Percentiles rank a stretch among this genome's conserved stretches.
Evolutionary conservation across 352 stramenopile genomes (phyloP).

Genomic region (Phytophthora litchii): DNA sequence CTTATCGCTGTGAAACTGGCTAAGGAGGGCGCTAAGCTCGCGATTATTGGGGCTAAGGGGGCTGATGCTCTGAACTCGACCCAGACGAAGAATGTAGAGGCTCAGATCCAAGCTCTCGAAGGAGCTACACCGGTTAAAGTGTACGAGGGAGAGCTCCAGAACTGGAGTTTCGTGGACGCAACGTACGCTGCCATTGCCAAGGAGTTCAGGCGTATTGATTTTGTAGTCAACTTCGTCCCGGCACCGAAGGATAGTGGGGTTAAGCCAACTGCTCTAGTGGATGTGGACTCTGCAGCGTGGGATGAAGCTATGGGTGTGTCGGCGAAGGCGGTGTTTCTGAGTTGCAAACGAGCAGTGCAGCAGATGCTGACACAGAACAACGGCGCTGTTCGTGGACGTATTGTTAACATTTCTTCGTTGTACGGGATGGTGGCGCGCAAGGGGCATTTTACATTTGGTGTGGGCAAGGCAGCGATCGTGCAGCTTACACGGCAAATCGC

Average conservation of each 20-base stretch:
- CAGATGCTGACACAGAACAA: slow-evolving; percentile 72
- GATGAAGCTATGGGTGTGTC: slow-evolving; percentile 66
- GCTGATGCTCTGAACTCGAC: slow-evolving; percentile 15
- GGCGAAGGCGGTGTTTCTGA: slow-evolving; percentile 69
- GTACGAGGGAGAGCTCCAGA: slow-evolving; percentile 53
- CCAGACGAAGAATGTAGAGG: slow-evolving; percentile 43
- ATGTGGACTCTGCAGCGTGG: slow-evolving; percentile 53
- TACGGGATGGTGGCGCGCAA: slow-evolving; percentile 65
- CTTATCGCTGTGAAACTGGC: slow-evolving; percentile 66
- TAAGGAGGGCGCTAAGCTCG: slow-evolving; percentile 67
- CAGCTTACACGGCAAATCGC: slow-evolving; percentile 74
- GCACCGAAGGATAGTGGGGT: slow-evolving; percentile 31
- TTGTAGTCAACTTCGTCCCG: slow-evolving; percentile 75
- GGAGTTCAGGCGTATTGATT: slow-evolving; percentile 65
- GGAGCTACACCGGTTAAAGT: slow-evolving; percentile 35
- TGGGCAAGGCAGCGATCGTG: slow-evolving; percentile 65
- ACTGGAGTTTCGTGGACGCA: slow-evolving; percentile 55
- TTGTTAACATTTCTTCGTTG: slow-evolving; percentile 70
- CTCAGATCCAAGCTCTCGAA: slow-evolving; percentile 42
- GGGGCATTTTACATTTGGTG: slow-evolving; percentile 67
- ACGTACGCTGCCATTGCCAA: slow-evolving; percentile 49
- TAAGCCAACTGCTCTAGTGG: slow-evolving; percentile 44
- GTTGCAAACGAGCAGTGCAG: slow-evolving; percentile 68
- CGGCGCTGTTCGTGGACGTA: slow-evolving; percentile 54
- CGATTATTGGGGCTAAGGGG: slow-evolving; percentile 47